A percentile compares a stretch with the other conserved stretches of the same genome.
These are phyloP conservation scores for Ambrosia hybrid DNA, from an alignment of 140 eudicot genomes.

Conservation along the genomic window DNA sequence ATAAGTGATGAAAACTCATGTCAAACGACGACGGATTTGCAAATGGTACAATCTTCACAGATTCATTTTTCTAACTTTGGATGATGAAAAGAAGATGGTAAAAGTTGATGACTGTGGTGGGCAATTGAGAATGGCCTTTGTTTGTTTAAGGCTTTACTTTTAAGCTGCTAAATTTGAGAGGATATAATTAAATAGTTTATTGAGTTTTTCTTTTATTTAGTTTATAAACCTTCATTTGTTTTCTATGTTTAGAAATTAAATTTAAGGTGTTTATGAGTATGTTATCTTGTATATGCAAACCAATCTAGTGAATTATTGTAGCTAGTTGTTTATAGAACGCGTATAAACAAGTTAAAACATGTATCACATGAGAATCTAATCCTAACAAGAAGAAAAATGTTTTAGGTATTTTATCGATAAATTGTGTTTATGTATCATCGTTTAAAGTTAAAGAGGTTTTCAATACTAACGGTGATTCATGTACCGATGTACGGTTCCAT, in stretches of 20 bases:
- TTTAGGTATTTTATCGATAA: no score
- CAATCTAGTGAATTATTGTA: not conserved
- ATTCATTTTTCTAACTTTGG: constrained; percentile 67
- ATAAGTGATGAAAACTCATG: constrained; percentile 74
- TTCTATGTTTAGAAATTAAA: constrained; percentile 26
- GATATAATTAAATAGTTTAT: constrained; percentile 38
- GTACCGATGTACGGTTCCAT: no score
- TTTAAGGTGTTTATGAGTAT: constrained; percentile 16
- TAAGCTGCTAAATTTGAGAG: constrained; percentile 33
- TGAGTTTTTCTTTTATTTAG: constrained; percentile 22
- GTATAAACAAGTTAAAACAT: not conserved
- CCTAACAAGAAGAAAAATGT: no score
- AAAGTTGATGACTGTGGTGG: constrained; percentile 14
- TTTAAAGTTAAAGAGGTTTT: not conserved
- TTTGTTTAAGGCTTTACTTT: constrained; percentile 13
- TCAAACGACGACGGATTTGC: constrained; percentile 73
- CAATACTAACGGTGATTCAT: no score
- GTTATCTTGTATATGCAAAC: constrained; percentile 45
- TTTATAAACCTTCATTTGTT: not conserved
- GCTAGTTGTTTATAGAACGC: no score
- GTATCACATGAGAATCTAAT: not conserved
- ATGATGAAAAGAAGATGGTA: constrained; percentile 16
- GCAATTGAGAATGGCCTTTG: constrained; percentile 23
- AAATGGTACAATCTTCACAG: constrained; percentile 77
- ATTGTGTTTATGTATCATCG: no score